These are phyloP conservation scores for Daphne laureola DNA, from an alignment of 441 rosid species.

Conservation along the genomic window DNA sequence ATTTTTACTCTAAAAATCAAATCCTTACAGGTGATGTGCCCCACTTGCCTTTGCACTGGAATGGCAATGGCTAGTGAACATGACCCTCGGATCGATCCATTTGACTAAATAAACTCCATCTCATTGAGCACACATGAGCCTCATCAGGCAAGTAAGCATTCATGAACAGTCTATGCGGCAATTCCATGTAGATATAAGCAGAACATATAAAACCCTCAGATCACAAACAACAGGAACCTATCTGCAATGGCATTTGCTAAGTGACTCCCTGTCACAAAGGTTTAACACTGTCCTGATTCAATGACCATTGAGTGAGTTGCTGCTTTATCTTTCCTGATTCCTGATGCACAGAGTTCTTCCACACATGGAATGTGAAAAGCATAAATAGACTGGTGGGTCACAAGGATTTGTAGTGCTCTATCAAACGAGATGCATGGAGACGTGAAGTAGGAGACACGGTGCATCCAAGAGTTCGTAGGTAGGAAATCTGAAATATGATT, in stretches of 20 bases:
- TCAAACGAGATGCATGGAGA: constrained; percentile 66
- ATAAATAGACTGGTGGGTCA: constrained; percentile 13
- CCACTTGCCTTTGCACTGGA: constrained; percentile 94
- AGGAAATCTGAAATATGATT: constrained; percentile 32
- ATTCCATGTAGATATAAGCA: too few relatives aligned
- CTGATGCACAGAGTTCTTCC: too few relatives aligned
- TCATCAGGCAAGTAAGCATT: background rate
- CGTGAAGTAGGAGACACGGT: constrained; percentile 53
- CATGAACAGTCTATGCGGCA: background rate
- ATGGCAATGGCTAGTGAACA: constrained; percentile 99
- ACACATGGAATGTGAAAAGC: background rate
- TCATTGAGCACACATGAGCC: background rate
- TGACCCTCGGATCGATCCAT: constrained; percentile 88
- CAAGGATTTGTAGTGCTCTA: constrained; percentile 62
- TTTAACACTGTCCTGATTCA: too few relatives aligned
- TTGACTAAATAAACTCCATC: constrained; percentile 39
- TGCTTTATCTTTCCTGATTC: too few relatives aligned
- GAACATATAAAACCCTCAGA: too few relatives aligned
- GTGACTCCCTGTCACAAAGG: too few relatives aligned
- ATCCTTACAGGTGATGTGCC: constrained; percentile 80
- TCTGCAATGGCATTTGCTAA: too few relatives aligned
- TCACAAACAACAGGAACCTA: too few relatives aligned
- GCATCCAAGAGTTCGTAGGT: constrained; percentile 62
- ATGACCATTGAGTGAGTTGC: too few relatives aligned
- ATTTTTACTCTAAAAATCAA: background rate